phyloP scores from a whole-genome alignment of 768 basidiomycete species.

The Mycena epipterygia region DNA sequence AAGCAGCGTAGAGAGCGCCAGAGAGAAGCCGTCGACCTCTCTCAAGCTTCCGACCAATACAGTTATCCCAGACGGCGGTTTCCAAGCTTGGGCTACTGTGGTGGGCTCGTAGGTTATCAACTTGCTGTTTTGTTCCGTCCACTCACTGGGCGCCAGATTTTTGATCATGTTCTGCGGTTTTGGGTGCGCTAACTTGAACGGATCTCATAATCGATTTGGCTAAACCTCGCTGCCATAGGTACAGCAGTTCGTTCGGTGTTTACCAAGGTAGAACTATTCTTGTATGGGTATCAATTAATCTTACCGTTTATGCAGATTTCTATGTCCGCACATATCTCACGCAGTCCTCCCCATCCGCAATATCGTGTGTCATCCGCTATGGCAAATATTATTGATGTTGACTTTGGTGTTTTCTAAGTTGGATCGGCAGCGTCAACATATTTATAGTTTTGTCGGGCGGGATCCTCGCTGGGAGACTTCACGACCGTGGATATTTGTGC shows the following conservation, averaged over 20 bases:
- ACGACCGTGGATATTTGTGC: constrained; percentile 69
- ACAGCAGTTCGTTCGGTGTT: constrained; percentile 53
- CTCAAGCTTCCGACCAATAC: neutral
- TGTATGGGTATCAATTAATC: constrained; percentile 2
- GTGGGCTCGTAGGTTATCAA: constrained; percentile 32
- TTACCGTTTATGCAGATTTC: constrained; percentile 50
- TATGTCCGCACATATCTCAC: constrained; percentile 56
- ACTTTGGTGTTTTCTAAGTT: constrained; percentile 38
- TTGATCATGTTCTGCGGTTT: constrained; percentile 59
- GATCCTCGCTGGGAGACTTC: constrained; percentile 60
- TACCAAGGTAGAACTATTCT: constrained; percentile 45
- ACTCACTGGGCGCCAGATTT: constrained; percentile 42
- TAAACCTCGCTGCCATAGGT: constrained; percentile 39
- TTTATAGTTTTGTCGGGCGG: constrained; percentile 61
- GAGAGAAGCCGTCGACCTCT: neutral
- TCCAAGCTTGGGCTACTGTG: constrained; percentile 38
- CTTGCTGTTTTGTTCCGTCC: neutral
- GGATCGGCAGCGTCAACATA: constrained; percentile 65
- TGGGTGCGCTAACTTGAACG: constrained; percentile 45
- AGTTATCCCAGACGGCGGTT: constrained; percentile 33
- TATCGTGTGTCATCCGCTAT: constrained; percentile 45
- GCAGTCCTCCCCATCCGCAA: constrained; percentile 51
- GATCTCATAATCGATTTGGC: neutral
- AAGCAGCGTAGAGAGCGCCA: constrained; percentile 1
- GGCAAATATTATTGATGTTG: neutral